These are phyloP conservation scores for Neurospora sp. DNA, from an alignment of 495 filamentous ascomycete genomes.

Conservation along the genomic window DNA sequence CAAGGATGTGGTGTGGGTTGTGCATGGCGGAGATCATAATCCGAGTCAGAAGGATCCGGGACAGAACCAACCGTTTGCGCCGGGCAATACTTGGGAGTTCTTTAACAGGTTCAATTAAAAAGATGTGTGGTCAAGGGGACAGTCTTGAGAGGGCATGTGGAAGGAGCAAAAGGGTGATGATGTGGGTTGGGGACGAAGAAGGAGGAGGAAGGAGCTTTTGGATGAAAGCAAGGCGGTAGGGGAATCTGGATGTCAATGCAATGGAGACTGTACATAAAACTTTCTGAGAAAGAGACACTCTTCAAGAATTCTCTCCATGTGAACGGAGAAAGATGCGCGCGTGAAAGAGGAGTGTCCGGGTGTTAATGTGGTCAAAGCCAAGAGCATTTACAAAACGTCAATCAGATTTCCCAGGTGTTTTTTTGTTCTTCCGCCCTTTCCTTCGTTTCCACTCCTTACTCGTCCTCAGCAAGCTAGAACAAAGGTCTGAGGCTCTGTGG, in stretches of 20 bases:
- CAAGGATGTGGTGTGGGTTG: constrained; percentile 23
- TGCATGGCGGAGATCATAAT: constrained; percentile 19
- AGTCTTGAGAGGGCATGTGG: not conserved
- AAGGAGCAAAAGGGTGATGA: not conserved
- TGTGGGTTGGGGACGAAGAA: not conserved
- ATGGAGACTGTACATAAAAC: not conserved
- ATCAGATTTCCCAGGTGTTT: too few species aligned
- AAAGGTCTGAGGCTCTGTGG: too few species aligned
- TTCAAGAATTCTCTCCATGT: not conserved
- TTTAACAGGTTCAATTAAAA: constrained; percentile 13
- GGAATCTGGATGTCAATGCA: not conserved
- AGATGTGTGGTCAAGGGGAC: not conserved
- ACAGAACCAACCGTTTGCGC: constrained; percentile 16
- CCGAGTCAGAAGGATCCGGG: constrained; percentile 18
- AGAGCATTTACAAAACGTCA: too few species aligned
- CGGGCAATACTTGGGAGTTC: constrained; percentile 25
- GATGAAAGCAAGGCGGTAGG: not conserved
- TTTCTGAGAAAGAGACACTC: not conserved
- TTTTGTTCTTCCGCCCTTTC: too few species aligned
- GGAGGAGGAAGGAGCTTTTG: not conserved
- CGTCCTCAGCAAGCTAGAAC: too few species aligned
- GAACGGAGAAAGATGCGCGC: not conserved
- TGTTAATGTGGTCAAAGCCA: not conserved
- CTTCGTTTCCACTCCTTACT: too few species aligned
- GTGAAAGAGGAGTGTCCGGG: not conserved